Percentiles rank a stretch among this genome's conserved stretches.
Conservation (phyloP, 1,284 basidiomycete species). For the Mycocalia duriaeana region DNA sequence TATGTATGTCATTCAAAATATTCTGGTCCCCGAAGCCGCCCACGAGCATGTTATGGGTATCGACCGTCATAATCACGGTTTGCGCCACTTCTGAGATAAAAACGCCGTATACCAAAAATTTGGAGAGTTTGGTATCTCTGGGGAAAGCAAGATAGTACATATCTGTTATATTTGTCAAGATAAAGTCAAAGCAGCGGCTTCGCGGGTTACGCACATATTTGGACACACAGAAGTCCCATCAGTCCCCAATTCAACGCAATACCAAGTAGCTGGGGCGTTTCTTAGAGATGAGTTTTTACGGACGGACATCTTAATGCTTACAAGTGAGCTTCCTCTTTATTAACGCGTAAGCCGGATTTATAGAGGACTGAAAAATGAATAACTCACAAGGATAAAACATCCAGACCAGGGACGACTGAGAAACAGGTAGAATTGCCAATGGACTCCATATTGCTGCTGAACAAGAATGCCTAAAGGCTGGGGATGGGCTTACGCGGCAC, state of each 20-base stretch:
- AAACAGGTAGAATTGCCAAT: too few relatives aligned
- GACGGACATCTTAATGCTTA: too few relatives aligned
- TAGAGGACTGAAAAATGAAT: too few relatives aligned
- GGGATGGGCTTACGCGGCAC: too few relatives aligned
- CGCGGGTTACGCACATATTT: conserved; percentile 14
- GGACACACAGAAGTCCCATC: conserved; percentile 15
- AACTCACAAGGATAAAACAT: too few relatives aligned
- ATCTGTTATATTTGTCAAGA: conserved; percentile 4
- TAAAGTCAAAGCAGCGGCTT: neutral
- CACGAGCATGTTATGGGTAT: conserved; percentile 14
- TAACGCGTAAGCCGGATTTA: too few relatives aligned
- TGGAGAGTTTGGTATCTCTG: conserved; percentile 13
- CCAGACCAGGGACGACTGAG: too few relatives aligned
- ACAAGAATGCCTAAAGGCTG: too few relatives aligned
- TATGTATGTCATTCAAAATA: conserved; percentile 14
- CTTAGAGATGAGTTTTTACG: neutral
- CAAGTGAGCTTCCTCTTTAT: too few relatives aligned
- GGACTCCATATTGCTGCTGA: too few relatives aligned
- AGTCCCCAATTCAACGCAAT: conserved; percentile 19
- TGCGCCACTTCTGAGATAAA: conserved; percentile 16
- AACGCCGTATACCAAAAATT: conserved; percentile 16
- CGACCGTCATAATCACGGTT: conserved; percentile 17
- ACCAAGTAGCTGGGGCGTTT: conserved; percentile 13
- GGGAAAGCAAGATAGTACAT: conserved; percentile 20
- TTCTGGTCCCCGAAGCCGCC: conserved; percentile 9